These are phyloP conservation scores for Leccinum pseudoinsigne DNA, from an alignment of 1,284 basidiomycete genomes.

Conservation along the genomic window DNA sequence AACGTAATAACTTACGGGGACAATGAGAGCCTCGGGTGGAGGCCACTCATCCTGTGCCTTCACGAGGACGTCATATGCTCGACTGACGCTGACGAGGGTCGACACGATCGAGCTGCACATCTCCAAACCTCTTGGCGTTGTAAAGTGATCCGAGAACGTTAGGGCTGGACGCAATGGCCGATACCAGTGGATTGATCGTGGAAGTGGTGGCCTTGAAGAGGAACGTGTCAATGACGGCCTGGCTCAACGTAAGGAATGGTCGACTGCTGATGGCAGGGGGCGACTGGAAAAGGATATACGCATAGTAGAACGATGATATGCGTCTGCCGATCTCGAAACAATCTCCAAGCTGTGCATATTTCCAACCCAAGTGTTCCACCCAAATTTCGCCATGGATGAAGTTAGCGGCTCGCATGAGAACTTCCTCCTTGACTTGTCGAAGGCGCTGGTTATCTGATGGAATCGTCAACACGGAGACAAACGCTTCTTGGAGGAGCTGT, in stretches of 20 bases:
- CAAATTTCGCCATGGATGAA: conserved; percentile 87
- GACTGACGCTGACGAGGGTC: conserved; percentile 71
- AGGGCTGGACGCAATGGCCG: conserved; percentile 61
- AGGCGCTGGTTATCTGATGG: conserved; percentile 58
- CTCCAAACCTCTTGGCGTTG: conserved; percentile 61
- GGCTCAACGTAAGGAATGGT: conserved; percentile 59
- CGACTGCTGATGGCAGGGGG: conserved; percentile 51
- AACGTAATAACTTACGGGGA: conserved; percentile 59
- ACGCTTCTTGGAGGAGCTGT: conserved; percentile 74
- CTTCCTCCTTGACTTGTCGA: conserved; percentile 76
- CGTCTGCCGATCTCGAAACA: conserved; percentile 78
- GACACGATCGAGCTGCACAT: conserved; percentile 73
- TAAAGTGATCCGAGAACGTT: conserved; percentile 61
- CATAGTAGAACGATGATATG: conserved; percentile 69
- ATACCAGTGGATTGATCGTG: conserved; percentile 74
- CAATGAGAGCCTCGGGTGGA: conserved; percentile 61
- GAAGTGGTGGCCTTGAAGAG: conserved; percentile 71
- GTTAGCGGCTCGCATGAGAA: conserved; percentile 70
- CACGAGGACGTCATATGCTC: conserved; percentile 66
- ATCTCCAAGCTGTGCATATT: conserved; percentile 75
- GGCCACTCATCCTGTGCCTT: conserved; percentile 73
- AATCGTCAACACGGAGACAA: conserved; percentile 52
- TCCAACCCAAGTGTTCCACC: conserved; percentile 83
- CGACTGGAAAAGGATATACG: conserved; percentile 63
- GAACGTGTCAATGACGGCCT: conserved; percentile 64